Evolutionary conservation across 148 eudicot species (phyloP), one percentile per base, ranked within the genome.

Genomic region (Agrostemma githago): DNA sequence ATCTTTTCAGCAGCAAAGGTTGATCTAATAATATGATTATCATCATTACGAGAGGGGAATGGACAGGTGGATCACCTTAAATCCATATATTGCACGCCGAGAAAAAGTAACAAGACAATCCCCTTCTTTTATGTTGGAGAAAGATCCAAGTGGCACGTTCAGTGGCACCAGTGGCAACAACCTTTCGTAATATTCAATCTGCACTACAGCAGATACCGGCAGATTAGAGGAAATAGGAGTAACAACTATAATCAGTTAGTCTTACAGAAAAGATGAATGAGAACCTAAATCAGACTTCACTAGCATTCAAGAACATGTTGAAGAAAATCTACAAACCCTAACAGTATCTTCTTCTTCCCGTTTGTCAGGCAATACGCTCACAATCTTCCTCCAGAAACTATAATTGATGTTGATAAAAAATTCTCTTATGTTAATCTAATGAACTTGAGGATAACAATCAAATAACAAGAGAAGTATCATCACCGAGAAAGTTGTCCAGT

Each of bases 91-190:
- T 66, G 59, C 79, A 43, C 82, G 81, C 42, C 98, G 97, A 78
- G 98, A 94, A 82, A 94, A 94, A 71, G 97, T 86, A 64, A 94
- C 98, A 79, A 94, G 74, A 79, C 98, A 94, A 77, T 94, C 98
- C 60, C 98, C 98, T 46, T 88, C 84, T 76, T 61, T 83, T 59
- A 94, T 82, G 68, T 94, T 81, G 42, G 93, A 85, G 69, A 86
- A 89, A 66, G 96, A 87, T 80, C 93, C 88, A 84, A 94, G 90
- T 68, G 98, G 92, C 68, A 78, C 80, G 77, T 78, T 78, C 83
- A 79, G 75, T 46, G n/a, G n/a, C n/a, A n/a, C n/a, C n/a, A n/a
- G n/a, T n/a, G 98, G 98, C 56, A 89, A 94, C 79, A 94, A 92
- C 84, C 98, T 88, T 71, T 94, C 88, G 81, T 94, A 94, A 68